These are phyloP conservation scores for Trichoderma sp. DNA, from an alignment of 2,329 filamentous ascomycete species.

Conservation along the genomic window DNA sequence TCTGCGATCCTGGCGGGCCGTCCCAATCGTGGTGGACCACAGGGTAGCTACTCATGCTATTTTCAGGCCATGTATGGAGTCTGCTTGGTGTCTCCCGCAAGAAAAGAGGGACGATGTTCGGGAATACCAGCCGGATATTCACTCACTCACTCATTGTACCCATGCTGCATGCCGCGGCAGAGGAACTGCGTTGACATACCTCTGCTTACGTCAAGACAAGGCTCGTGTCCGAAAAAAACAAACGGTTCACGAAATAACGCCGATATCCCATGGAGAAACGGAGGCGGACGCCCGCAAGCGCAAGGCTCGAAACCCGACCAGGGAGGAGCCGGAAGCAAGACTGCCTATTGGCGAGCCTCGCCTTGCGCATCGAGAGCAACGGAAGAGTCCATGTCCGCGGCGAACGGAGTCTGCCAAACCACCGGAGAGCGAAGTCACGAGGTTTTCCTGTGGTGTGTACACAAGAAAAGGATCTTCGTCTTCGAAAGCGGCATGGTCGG, in stretches of 20 bases:
- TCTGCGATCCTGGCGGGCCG: not conserved
- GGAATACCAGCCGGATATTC: not conserved
- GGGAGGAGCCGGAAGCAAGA: not conserved
- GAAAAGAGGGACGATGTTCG: not conserved
- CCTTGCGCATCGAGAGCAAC: not conserved
- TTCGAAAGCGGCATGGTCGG: not conserved
- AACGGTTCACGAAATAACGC: not conserved
- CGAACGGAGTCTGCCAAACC: not conserved
- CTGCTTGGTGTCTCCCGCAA: not conserved
- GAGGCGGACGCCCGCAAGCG: not conserved
- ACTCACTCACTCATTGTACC: not conserved
- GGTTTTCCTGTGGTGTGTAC: not conserved
- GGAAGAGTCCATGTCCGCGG: not conserved
- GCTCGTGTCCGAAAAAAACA: not conserved
- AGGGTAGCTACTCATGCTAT: not conserved
- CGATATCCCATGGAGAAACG: not conserved
- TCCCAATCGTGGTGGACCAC: not conserved
- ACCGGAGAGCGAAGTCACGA: conserved; percentile 12
- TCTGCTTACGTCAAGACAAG: not conserved
- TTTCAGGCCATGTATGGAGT: not conserved
- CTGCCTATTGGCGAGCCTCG: conserved; percentile 2
- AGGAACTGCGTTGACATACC: not conserved
- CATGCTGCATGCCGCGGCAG: not conserved
- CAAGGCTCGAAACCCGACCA: not conserved
- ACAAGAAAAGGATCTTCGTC: not conserved